These are phyloP conservation scores for Rhodofomes roseus DNA, from an alignment of 1,284 basidiomycete genomes.

Conservation along the genomic window DNA sequence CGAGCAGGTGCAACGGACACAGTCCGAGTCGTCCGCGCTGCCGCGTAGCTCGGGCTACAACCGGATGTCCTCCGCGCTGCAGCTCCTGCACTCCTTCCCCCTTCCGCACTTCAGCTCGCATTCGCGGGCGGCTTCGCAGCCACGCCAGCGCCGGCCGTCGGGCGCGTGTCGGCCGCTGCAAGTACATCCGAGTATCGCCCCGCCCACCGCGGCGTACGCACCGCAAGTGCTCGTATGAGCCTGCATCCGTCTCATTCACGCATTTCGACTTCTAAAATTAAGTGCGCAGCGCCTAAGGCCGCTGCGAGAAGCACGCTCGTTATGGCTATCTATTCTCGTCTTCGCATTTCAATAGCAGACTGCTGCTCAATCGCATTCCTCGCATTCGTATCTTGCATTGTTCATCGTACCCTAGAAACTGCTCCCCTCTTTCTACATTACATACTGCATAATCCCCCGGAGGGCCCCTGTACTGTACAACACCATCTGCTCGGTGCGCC, in stretches of 20 bases:
- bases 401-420: background rate
- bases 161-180: constrained; percentile 1
- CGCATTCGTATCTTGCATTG: background rate
- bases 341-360: background rate
- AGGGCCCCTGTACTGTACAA: background rate
- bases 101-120: constrained; percentile 24
- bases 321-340: constrained; percentile 1
- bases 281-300: background rate
- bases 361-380: background rate
- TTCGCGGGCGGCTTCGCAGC: background rate
- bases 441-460: background rate
- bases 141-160: background rate
- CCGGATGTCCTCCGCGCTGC: constrained; percentile 19
- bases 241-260: background rate
- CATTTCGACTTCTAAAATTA: background rate
- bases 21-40: constrained; percentile 4
- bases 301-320: background rate
- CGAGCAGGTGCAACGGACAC: constrained; percentile 2
- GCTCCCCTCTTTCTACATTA: background rate
- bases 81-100: constrained; percentile 28
- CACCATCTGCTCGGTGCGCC: background rate
- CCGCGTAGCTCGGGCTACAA: constrained; percentile 7
- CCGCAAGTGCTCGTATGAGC: constrained; percentile 5
- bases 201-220: background rate
- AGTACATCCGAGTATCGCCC: background rate